These are phyloP conservation scores for Cryptococcus hybrid DNA, from an alignment of 1,284 basidiomycete species.

Conservation along the genomic window DNA sequence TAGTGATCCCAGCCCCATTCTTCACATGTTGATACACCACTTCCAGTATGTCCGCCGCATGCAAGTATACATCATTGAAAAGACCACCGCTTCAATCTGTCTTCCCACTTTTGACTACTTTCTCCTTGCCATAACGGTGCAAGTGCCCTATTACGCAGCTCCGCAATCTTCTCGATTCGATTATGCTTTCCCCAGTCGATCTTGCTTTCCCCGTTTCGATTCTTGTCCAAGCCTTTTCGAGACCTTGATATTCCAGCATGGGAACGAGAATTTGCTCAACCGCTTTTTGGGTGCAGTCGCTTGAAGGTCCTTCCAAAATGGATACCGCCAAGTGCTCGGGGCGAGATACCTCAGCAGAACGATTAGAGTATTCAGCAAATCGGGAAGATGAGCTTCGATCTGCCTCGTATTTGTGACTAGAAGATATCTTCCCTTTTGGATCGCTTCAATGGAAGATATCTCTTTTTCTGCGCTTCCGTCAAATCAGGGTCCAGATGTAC, in stretches of 20 bases:
- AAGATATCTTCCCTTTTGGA: conserved; percentile 26
- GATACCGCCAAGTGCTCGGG: conserved; percentile 35
- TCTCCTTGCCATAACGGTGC: conserved; percentile 40
- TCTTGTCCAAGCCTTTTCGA: conserved; percentile 26
- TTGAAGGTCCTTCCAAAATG: conserved; percentile 49
- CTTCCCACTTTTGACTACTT: conserved; percentile 7
- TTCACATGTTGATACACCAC: conserved; percentile 43
- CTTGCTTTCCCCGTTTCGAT: conserved; percentile 35
- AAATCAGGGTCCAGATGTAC: conserved; percentile 34
- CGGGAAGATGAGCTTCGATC: conserved; percentile 43
- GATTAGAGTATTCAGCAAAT: conserved; percentile 46
- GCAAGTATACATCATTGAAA: conserved; percentile 50
- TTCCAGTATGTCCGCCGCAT: conserved; percentile 44
- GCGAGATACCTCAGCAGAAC: conserved; percentile 38
- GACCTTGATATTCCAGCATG: conserved; percentile 31
- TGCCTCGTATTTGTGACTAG: conserved; percentile 42
- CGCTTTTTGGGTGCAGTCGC: conserved; percentile 42
- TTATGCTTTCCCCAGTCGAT: conserved; percentile 42
- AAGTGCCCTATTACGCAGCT: conserved; percentile 45
- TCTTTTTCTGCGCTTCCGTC: conserved; percentile 27
- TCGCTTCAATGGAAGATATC: conserved; percentile 34
- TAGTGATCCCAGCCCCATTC: conserved; percentile 27
- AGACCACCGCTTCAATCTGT: conserved; percentile 37
- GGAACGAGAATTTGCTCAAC: conserved; percentile 39
- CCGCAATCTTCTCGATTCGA: conserved; percentile 46